phyloP scores from a whole-genome alignment of 2,329 filamentous ascomycete genomes.

The Exophiala bonariae region DNA sequence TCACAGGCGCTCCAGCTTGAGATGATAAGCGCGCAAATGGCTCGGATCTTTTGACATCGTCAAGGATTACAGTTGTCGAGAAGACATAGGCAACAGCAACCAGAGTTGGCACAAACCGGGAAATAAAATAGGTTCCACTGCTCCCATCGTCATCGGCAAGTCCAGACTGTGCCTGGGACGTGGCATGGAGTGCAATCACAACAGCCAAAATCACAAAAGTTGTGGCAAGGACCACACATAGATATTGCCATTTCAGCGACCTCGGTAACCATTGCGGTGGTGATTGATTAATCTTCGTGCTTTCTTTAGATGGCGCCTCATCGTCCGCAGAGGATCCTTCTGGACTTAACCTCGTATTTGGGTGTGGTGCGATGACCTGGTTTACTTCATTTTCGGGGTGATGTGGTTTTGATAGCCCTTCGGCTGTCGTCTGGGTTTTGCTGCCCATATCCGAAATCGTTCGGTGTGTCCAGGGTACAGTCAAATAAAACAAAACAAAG shows the following conservation, averaged over 20 bases:
- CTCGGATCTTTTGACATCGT: constrained; percentile 31
- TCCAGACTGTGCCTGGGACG: not conserved
- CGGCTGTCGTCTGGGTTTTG: too few relatives aligned
- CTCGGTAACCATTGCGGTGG: not conserved
- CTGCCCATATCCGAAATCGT: too few relatives aligned
- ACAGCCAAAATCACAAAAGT: not conserved
- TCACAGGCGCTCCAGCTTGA: not conserved
- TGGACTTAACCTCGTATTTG: too few relatives aligned
- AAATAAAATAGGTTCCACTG: constrained; percentile 25
- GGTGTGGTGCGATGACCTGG: too few relatives aligned
- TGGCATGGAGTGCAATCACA: not conserved
- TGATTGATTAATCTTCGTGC: too few relatives aligned
- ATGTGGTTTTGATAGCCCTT: too few relatives aligned
- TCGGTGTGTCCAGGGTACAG: too few relatives aligned
- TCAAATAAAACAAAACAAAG: too few relatives aligned
- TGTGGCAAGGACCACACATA: not conserved
- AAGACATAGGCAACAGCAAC: constrained; percentile 30
- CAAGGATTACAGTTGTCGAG: constrained; percentile 23
- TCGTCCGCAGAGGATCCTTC: too few relatives aligned
- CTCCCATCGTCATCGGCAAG: not conserved
- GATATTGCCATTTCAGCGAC: not conserved
- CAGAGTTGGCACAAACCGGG: constrained; percentile 31
- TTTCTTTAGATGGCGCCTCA: too few relatives aligned
- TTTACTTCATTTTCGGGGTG: too few relatives aligned
- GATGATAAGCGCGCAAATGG: constrained; percentile 23